Evolutionary conservation across 306 rosid species (phyloP).

Genomic region (Calophaca sinica): DNA sequence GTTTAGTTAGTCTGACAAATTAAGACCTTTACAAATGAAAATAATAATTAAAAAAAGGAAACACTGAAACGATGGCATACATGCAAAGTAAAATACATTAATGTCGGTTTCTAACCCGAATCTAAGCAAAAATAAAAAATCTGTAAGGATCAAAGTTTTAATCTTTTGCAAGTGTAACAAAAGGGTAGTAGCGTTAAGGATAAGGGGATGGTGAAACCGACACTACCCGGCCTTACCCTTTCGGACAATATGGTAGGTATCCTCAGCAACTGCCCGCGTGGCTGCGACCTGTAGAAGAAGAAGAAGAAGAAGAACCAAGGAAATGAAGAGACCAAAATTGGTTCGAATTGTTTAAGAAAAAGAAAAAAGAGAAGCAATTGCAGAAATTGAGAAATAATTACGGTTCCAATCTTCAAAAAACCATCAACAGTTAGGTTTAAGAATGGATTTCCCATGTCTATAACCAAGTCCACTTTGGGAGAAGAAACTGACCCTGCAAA

Average conservation of each 20-base stretch:
- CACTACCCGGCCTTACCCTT: constrained; percentile 59
- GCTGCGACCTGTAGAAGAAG: constrained; percentile 75
- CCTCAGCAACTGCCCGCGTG: constrained; percentile 74
- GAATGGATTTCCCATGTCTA: constrained; percentile 80
- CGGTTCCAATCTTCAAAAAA: constrained; percentile 91
- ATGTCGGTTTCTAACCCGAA: neutral
- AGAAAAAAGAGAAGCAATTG: neutral
- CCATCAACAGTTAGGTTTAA: constrained; percentile 86
- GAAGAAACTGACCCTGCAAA: constrained; percentile 55
- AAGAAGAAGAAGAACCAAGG: constrained; percentile 20
- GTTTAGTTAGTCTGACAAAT: constrained; percentile 43
- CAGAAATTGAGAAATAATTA: constrained; percentile 30
- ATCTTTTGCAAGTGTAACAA: neutral
- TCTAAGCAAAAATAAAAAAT: neutral
- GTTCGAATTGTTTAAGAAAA: neutral
- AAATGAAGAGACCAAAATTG: neutral
- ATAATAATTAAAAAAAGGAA: neutral
- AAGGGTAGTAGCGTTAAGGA: neutral
- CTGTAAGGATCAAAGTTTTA: neutral
- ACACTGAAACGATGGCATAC: neutral
- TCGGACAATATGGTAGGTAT: constrained; percentile 56
- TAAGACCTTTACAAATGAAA: neutral
- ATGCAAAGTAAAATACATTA: neutral
- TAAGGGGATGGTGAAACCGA: too few relatives aligned
- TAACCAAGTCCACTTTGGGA: constrained; percentile 67